These are phyloP conservation scores for Mortierella claussenii DNA, from an alignment of 192 early-diverging fungal species.

Conservation along the genomic window DNA sequence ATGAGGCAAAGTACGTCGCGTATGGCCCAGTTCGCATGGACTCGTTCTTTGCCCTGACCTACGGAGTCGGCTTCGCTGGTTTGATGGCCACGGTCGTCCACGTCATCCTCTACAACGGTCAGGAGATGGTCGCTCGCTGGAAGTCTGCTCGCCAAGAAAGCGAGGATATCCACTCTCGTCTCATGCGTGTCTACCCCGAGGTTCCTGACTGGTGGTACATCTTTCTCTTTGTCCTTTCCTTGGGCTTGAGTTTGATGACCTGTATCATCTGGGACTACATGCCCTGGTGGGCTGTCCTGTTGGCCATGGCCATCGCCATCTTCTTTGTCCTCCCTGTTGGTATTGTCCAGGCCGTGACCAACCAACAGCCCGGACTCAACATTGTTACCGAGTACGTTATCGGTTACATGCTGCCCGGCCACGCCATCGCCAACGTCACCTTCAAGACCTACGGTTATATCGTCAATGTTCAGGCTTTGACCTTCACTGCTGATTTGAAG, in stretches of 20 bases:
- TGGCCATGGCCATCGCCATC: conserved; percentile 66
- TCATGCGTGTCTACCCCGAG: conserved; percentile 81
- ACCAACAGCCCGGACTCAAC: conserved; percentile 81
- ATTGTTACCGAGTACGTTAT: conserved; percentile 88
- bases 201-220: conserved; percentile 74
- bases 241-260: conserved; percentile 59
- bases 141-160: conserved; percentile 49
- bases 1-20: conserved; percentile 44
- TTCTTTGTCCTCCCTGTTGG: conserved; percentile 85
- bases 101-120: conserved; percentile 68
- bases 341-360: conserved; percentile 82
- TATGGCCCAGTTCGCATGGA: conserved; percentile 60
- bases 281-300: conserved; percentile 82
- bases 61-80: conserved; percentile 65
- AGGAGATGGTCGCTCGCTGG: conserved; percentile 61
- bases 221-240: conserved; percentile 54
- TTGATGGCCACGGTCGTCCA: conserved; percentile 67
- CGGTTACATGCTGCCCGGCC: conserved; percentile 82
- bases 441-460: conserved; percentile 91
- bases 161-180: conserved; percentile 72
- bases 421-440: conserved; percentile 83
- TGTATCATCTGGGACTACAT: conserved; percentile 65
- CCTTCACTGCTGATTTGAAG: conserved; percentile 77
- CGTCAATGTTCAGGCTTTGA: conserved; percentile 78
- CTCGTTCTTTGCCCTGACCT: conserved; percentile 61